These are phyloP conservation scores for Zasmidium cellare DNA, from an alignment of 2,329 filamentous ascomycete genomes.

Conservation along the genomic window DNA sequence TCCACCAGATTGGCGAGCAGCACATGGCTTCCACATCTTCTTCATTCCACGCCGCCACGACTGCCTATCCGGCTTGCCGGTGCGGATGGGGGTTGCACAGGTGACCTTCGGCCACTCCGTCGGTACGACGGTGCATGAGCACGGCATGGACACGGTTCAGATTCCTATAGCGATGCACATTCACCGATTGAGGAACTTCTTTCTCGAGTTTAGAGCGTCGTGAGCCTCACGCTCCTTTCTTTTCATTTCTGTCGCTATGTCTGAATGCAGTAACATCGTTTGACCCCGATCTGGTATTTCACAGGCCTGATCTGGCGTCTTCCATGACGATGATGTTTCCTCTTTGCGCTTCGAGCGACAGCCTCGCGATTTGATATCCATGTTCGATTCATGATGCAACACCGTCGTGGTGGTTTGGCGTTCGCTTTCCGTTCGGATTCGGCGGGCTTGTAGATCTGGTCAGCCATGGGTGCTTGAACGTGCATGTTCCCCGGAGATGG, in stretches of 20 bases:
- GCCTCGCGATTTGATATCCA: background rate
- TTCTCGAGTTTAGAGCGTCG: background rate
- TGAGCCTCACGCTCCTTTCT: background rate
- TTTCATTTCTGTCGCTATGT: background rate
- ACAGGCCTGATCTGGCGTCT: background rate
- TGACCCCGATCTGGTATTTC: background rate
- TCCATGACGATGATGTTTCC: too few species aligned
- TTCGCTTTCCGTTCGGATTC: background rate
- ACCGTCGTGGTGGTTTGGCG: background rate
- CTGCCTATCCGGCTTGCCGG: background rate
- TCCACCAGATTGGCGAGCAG: background rate
- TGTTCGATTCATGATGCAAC: background rate
- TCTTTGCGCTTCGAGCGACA: background rate
- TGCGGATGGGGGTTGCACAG: too few species aligned
- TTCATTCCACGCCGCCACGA: background rate
- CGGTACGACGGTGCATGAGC: background rate
- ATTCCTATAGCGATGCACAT: background rate
- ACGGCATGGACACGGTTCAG: background rate
- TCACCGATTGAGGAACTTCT: background rate
- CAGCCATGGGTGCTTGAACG: background rate
- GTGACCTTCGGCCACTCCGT: background rate
- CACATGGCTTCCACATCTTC: background rate
- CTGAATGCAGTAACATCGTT: background rate
- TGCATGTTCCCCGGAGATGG: background rate
- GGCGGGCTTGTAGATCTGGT: background rate